Conservation (phyloP, 164 flowering plant species). For the Berberis thunbergii region DNA sequence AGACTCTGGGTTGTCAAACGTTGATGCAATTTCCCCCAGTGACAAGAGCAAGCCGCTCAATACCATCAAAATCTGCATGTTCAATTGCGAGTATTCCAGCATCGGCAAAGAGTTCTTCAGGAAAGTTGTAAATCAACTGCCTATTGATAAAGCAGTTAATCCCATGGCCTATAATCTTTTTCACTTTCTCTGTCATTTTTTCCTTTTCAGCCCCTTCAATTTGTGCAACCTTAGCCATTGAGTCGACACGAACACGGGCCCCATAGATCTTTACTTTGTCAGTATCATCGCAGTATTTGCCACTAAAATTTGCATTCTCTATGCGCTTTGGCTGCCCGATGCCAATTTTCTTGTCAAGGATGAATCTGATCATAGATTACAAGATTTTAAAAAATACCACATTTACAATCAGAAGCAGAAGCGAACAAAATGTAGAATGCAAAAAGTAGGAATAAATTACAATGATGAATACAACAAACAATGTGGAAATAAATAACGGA, state of each 20-base stretch:
- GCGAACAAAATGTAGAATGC: neutral
- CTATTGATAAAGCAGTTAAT: constrained; percentile 94
- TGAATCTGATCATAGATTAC: constrained; percentile 52
- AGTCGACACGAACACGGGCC: constrained; percentile 97
- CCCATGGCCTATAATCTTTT: constrained; percentile 87
- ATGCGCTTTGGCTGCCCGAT: constrained; percentile 96
- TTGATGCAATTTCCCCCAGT: constrained; percentile 99
- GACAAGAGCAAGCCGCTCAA: constrained; percentile 88
- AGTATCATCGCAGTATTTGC: constrained; percentile 99
- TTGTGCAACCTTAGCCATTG: constrained; percentile 93
- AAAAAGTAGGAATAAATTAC: neutral
- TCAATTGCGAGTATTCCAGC: constrained; percentile 97
- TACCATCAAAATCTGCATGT: constrained; percentile 99
- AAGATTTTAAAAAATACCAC: neutral
- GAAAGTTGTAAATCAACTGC: constrained; percentile 94
- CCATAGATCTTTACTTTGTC: constrained; percentile 99
- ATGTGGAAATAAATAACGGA: no score
- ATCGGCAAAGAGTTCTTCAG: constrained; percentile 98
- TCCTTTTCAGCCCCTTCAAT: constrained; percentile 94
- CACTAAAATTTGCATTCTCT: constrained; percentile 90
- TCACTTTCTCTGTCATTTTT: constrained; percentile 94
- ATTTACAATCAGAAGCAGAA: neutral
- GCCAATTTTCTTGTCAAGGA: constrained; percentile 97
- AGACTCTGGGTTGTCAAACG: constrained; percentile 97
- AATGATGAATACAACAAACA: neutral